These are phyloP conservation scores for Aureobasidium zeae DNA, from an alignment of 2,329 filamentous ascomycete genomes.

Conservation along the genomic window DNA sequence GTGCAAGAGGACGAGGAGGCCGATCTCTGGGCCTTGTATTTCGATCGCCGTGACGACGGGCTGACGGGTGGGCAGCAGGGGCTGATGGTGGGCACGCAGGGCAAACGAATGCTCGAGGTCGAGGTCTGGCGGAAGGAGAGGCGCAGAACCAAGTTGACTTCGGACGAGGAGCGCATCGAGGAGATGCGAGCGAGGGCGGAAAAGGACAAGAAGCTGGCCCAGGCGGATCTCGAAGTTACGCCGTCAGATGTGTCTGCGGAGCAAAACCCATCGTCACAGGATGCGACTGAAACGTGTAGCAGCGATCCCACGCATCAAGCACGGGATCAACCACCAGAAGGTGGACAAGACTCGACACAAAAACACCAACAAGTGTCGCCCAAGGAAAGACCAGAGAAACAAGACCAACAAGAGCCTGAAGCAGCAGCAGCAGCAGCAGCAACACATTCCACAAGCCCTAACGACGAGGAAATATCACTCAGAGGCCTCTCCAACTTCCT, in stretches of 20 bases:
- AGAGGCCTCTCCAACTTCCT: too few relatives aligned
- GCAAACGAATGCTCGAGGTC: conserved; percentile 26
- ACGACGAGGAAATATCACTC: too few relatives aligned
- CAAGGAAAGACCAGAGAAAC: too few relatives aligned
- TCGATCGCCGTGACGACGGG: conserved; percentile 39
- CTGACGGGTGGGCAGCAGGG: conserved; percentile 22
- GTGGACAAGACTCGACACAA: too few relatives aligned
- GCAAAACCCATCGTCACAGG: neutral
- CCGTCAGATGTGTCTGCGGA: neutral
- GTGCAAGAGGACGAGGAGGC: conserved; percentile 41
- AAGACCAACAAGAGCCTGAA: too few relatives aligned
- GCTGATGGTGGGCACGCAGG: conserved; percentile 21
- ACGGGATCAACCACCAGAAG: too few relatives aligned
- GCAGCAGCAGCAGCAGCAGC: too few relatives aligned
- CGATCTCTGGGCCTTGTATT: conserved; percentile 44
- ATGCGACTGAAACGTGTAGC: too few relatives aligned
- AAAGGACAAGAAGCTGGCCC: conserved; percentile 14
- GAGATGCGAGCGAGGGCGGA: conserved; percentile 20
- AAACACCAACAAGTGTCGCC: too few relatives aligned
- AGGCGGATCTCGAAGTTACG: conserved; percentile 3
- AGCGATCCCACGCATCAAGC: too few relatives aligned
- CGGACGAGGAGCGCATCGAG: conserved; percentile 24
- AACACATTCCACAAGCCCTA: too few relatives aligned
- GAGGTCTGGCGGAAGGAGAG: conserved; percentile 27
- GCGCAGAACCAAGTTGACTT: conserved; percentile 20